These are phyloP conservation scores for Diaporthe citri DNA, from an alignment of 2,329 filamentous ascomycete species.

Conservation along the genomic window DNA sequence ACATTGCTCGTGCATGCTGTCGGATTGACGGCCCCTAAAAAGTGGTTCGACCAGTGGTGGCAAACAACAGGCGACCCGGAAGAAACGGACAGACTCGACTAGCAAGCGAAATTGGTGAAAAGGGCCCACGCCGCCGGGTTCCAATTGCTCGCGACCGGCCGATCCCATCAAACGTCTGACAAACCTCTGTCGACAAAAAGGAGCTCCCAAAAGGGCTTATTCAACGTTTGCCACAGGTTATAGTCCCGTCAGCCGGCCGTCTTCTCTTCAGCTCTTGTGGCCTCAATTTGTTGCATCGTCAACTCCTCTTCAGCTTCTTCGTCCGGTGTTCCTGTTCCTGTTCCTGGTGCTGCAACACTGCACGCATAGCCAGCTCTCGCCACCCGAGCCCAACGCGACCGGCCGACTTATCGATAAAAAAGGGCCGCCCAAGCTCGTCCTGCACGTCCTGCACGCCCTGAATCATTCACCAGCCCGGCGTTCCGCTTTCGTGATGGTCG, in stretches of 20 bases:
- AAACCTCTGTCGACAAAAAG: slow-evolving; percentile 30
- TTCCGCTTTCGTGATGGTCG: slow-evolving; percentile 52
- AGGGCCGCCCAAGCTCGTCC: neutral
- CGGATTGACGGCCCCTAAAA: slow-evolving; percentile 26
- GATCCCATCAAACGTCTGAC: slow-evolving; percentile 33
- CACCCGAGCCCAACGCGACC: slow-evolving; percentile 15
- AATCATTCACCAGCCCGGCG: slow-evolving; percentile 26
- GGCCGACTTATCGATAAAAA: slow-evolving; percentile 38
- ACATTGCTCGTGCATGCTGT: slow-evolving; percentile 7
- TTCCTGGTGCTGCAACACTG: neutral
- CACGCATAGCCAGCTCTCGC: neutral
- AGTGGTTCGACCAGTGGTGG: slow-evolving; percentile 41
- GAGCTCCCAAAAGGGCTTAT: neutral
- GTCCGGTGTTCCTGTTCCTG: neutral
- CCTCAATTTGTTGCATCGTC: neutral
- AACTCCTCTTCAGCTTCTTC: neutral
- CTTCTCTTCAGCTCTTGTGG: neutral
- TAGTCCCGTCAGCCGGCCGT: neutral
- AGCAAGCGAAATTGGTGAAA: slow-evolving; percentile 40
- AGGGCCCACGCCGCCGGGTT: slow-evolving; percentile 33
- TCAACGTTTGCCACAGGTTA: neutral
- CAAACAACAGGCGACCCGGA: slow-evolving; percentile 41
- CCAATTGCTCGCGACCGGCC: slow-evolving; percentile 23
- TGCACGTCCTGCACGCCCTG: neutral
- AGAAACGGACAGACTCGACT: slow-evolving; percentile 36